Evolutionary conservation across 108 stramenopile genomes (phyloP).

Genomic region (Pinguiococcus pyrenoidosus): DNA sequence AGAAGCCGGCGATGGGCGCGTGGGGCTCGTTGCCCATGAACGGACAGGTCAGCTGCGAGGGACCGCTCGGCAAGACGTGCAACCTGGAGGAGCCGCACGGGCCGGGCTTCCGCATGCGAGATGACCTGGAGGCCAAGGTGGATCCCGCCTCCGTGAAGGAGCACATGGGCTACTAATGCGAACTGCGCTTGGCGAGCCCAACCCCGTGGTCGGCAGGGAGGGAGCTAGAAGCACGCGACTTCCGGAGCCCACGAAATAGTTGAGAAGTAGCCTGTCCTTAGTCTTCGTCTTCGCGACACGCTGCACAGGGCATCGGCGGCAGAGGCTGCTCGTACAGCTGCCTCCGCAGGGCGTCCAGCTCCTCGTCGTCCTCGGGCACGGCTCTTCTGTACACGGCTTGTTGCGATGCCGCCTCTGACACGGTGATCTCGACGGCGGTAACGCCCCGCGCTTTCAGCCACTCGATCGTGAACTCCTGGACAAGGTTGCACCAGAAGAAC

Average conservation of each 20-base stretch:
- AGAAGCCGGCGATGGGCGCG: slow-evolving; percentile 70
- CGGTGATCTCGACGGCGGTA: slow-evolving; percentile 62
- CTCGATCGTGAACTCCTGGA: slow-evolving; percentile 47
- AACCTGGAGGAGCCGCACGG: slow-evolving; percentile 47
- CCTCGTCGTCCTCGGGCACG: too few species aligned
- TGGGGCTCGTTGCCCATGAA: slow-evolving; percentile 99
- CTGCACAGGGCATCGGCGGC: too few species aligned
- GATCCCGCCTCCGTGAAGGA: slow-evolving; percentile 90
- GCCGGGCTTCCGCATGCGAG: slow-evolving; percentile 48
- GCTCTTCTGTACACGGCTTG: slow-evolving; percentile 49
- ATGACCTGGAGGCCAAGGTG: slow-evolving; percentile 58
- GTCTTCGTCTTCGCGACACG: too few species aligned
- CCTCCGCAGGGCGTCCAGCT: too few species aligned
- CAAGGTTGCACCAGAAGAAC: slow-evolving; percentile 54
- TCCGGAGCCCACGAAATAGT: too few species aligned
- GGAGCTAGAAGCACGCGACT: too few species aligned
- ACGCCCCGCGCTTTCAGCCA: slow-evolving; percentile 59
- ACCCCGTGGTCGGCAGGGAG: too few species aligned
- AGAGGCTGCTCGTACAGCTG: too few species aligned
- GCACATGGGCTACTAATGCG: slow-evolving; percentile 78
- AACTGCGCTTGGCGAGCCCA: too few species aligned
- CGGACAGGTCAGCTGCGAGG: slow-evolving; percentile 98
- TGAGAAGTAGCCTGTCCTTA: too few species aligned
- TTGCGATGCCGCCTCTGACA: slow-evolving; percentile 73
- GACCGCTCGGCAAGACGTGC: slow-evolving; percentile 89